phyloP scores from a whole-genome alignment of 139 green algal genomes.

The Marvania coccoides region DNA sequence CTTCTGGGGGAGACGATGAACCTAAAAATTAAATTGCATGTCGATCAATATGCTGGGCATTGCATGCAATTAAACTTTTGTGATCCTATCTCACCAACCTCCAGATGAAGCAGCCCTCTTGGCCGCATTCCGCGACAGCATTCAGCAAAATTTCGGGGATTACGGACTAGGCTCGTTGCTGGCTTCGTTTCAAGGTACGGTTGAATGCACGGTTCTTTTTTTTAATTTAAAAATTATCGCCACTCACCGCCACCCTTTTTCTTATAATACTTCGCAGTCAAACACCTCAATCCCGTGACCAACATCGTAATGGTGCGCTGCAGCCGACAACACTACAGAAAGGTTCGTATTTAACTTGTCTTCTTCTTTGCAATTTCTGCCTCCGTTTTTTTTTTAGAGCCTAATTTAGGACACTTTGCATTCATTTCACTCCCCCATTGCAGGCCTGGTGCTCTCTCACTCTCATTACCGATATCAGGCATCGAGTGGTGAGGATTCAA shows the following conservation, averaged over 20 bases:
- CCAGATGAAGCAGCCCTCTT: conserved; percentile 22
- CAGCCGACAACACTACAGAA: conserved; percentile 20
- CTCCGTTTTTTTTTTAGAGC: background rate
- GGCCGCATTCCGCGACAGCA: conserved; percentile 16
- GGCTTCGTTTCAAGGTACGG: conserved; percentile 22
- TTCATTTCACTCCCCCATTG: background rate
- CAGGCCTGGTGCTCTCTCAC: conserved; percentile 27
- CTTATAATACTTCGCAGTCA: conserved; percentile 21
- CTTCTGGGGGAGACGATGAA: background rate
- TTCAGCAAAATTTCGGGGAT: conserved; percentile 38
- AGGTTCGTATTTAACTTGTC: background rate
- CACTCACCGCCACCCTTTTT: background rate
- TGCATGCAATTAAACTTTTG: background rate
- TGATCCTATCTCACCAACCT: background rate
- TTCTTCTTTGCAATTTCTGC: background rate
- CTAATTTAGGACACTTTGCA: too few relatives aligned
- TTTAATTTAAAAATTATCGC: background rate
- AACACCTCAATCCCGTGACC: conserved; percentile 37
- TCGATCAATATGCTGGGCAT: background rate
- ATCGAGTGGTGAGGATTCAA: conserved; percentile 14
- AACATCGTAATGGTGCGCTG: conserved; percentile 26
- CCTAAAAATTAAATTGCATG: background rate
- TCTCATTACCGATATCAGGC: conserved; percentile 20
- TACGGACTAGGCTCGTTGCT: conserved; percentile 14
- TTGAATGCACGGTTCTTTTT: too few relatives aligned